Base-by-base conservation (phyloP, 176 grass and related monocot species). In the Melocanna baccifera region DNA sequence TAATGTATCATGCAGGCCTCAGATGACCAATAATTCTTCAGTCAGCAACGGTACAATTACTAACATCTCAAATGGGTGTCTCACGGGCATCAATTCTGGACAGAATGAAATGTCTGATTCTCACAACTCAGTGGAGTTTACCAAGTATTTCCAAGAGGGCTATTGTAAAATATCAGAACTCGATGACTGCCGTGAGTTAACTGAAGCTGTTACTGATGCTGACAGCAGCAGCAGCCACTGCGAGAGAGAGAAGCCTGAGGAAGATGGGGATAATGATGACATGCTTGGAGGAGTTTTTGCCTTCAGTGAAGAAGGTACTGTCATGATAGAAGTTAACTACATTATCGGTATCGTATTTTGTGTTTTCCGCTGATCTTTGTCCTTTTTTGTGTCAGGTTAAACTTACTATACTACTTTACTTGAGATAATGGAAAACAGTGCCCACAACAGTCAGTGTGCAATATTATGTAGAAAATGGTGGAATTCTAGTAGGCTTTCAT, bases 141-240 rank as follows among this genome's bases (percentile, higher is more conserved):
- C 88, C 93, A 91, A 99, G 66, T 99, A 86, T 96, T 99, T 99
- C 91, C 82, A 96, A 56, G 97, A 94, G 88, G 93, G 97, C 91
- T 99, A 99, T 88, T 99, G 97, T 93, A 99, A 99, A 90, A 90
- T 94, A 94, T 93, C 93, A 77, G 96, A 92, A 86, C 93, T 99
- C 91, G 88, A 99, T 96, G 97, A 96, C 91, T 91, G 97, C 93
- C 88, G 93, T 96, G 97, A 96, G 91, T 93, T 94, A 89, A 94
- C 93, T 96, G 97, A 99, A 84, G 95, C 95, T 98, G 95, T 95
- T 92, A 97, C 88, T 86, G 95, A 98, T 83, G 95, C 91, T 88
- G 97, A 99, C 93, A 96, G 93, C 91, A 99, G 76, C 97, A 94
- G 93, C 90, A 96, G 91, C 97, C 93, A 96, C 90, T 98, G 95